These are phyloP conservation scores for Pestalotiopsis sp. DNA, from an alignment of 2,329 filamentous ascomycete species.

Conservation along the genomic window DNA sequence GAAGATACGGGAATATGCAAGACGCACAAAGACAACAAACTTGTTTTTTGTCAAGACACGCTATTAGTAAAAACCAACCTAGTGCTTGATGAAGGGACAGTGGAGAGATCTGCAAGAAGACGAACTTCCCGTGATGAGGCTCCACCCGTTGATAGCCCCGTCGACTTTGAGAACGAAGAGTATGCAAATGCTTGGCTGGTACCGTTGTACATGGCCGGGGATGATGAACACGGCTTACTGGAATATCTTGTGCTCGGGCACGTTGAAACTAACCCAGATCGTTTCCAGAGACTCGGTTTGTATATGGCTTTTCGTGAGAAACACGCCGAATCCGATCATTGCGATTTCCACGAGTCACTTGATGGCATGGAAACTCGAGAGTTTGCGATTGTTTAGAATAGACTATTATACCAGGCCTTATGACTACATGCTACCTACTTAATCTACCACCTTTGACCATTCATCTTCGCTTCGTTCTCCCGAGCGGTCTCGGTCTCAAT, in stretches of 20 bases:
- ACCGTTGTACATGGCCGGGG: background rate
- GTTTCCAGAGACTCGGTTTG: background rate
- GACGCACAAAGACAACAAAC: too few relatives aligned
- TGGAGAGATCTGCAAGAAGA: background rate
- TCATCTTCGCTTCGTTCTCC: too few relatives aligned
- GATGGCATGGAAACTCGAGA: background rate
- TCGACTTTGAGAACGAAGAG: background rate
- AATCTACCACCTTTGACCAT: too few relatives aligned
- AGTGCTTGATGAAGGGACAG: background rate
- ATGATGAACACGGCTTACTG: background rate
- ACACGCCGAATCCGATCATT: background rate
- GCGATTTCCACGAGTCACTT: too few relatives aligned
- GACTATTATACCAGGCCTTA: too few relatives aligned
- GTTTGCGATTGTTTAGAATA: background rate
- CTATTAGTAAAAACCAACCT: background rate
- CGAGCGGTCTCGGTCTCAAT: too few relatives aligned
- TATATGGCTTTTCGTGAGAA: accelerated
- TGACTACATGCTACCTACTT: too few relatives aligned
- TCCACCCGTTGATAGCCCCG: background rate
- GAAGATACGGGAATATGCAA: too few relatives aligned
- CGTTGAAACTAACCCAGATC: background rate
- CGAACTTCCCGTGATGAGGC: background rate
- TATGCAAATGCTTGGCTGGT: background rate
- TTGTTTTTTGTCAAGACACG: background rate
- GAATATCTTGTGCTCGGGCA: background rate